Percentiles rank a stretch among this genome's conserved stretches.
phyloP scores from a whole-genome alignment of 2,329 filamentous ascomycete species.

The Colletotrichum nymphaeae region DNA sequence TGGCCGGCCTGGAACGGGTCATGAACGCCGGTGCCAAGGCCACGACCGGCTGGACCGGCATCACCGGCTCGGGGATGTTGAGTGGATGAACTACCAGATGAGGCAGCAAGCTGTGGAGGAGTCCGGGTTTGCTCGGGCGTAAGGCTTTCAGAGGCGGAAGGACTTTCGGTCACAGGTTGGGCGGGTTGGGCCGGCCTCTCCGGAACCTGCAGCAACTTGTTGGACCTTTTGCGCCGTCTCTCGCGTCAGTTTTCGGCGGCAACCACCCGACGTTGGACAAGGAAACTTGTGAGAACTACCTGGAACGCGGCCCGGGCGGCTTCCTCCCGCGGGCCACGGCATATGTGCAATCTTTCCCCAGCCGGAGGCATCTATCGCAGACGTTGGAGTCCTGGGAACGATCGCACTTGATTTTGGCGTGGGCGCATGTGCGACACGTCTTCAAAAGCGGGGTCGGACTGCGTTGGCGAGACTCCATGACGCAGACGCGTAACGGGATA shows the following conservation, averaged over 20 bases:
- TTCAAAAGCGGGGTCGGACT: conserved; percentile 37
- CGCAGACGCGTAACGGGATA: background rate
- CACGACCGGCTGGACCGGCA: background rate
- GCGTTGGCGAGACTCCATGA: conserved; percentile 27
- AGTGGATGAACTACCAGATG: background rate
- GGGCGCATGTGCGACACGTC: conserved; percentile 49
- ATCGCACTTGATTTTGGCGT: conserved; percentile 49
- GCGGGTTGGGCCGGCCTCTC: conserved; percentile 3
- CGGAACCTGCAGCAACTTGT: conserved; percentile 17
- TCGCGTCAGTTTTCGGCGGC: background rate
- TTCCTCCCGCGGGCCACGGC: conserved; percentile 42
- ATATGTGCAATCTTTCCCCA: conserved; percentile 47
- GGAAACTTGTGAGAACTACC: background rate
- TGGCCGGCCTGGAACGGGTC: conserved; percentile 40
- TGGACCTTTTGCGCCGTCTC: conserved; percentile 1
- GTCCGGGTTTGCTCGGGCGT: conserved; percentile 4
- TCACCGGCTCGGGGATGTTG: background rate
- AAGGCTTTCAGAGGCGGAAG: conserved; percentile 13
- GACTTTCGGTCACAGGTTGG: conserved; percentile 6
- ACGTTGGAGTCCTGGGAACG: conserved; percentile 46
- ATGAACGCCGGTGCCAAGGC: background rate
- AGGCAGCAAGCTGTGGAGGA: background rate
- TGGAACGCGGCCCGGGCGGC: conserved; percentile 34
- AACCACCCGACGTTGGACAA: background rate
- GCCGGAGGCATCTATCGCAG: conserved; percentile 47